Percentiles rank a stretch among this genome's conserved stretches.
Conservation (phyloP, 192 early-diverging fungal species). For the Phycomyces blakesleeanus region DNA sequence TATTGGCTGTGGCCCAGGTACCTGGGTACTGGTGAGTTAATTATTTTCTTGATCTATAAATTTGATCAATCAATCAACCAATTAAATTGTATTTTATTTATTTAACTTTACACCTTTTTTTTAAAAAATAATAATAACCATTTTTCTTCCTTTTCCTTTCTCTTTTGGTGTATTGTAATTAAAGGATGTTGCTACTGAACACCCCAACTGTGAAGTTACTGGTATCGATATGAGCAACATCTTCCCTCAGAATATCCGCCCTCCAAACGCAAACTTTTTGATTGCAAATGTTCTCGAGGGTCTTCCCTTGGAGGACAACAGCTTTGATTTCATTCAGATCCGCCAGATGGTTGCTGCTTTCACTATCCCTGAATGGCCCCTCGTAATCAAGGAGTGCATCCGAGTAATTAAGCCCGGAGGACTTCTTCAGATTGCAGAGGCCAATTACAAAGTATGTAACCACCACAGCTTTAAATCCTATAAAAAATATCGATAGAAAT, state of each 20-base stretch:
- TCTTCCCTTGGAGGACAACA: constrained; percentile 27
- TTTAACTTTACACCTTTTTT: too few relatives aligned
- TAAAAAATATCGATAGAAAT: too few relatives aligned
- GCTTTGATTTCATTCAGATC: constrained; percentile 25
- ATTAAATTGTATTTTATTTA: too few relatives aligned
- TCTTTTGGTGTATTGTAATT: too few relatives aligned
- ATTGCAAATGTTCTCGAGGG: constrained; percentile 23
- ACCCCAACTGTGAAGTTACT: constrained; percentile 10
- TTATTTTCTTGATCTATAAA: not conserved
- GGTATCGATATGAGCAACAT: constrained; percentile 27
- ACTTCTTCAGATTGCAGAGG: constrained; percentile 20
- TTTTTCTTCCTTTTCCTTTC: too few relatives aligned
- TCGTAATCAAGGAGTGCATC: constrained; percentile 7
- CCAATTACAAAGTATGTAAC: constrained; percentile 4
- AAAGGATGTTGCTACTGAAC: constrained; percentile 23
- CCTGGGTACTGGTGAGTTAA: constrained; percentile 20
- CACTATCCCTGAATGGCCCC: constrained; percentile 10
- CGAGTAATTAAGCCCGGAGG: constrained; percentile 29
- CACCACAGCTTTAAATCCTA: too few relatives aligned
- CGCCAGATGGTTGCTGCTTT: constrained; percentile 17
- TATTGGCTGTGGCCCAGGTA: constrained; percentile 29
- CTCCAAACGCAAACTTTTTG: constrained; percentile 17
- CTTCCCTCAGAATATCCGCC: constrained; percentile 12
- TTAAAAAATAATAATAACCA: too few relatives aligned
- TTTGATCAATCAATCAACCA: too few relatives aligned